Conservation (phyloP, 306 rosid genomes). For the peach (Prunus persica) region Prunus_persica_NCBIv2 NC_034015.1:21077501-21078000, state of each 20-base stretch:
- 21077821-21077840: neutral
- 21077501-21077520: neutral
- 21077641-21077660: conserved; percentile 3
- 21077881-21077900: neutral
- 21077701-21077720: conserved; percentile 91
- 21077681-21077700: conserved; percentile 23
- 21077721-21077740: conserved; percentile 99
- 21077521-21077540: conserved; percentile 2
- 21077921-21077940: neutral
- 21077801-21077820: neutral
- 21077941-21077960: neutral
- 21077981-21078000: conserved; percentile 7
- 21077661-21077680: neutral
- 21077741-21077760: conserved; percentile 42
- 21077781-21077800: neutral
- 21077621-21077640: conserved; percentile 84
- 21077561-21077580: neutral
- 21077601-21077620: conserved; percentile 99
- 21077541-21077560: neutral
- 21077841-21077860: conserved; percentile 23
- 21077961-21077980: neutral
- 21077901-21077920: neutral
- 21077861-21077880: conserved; percentile 20
- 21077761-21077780: neutral
- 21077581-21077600: conserved; percentile 44